Conservation (phyloP, 495 filamentous ascomycete genomes). For the Neurospora cerealis region DNA sequence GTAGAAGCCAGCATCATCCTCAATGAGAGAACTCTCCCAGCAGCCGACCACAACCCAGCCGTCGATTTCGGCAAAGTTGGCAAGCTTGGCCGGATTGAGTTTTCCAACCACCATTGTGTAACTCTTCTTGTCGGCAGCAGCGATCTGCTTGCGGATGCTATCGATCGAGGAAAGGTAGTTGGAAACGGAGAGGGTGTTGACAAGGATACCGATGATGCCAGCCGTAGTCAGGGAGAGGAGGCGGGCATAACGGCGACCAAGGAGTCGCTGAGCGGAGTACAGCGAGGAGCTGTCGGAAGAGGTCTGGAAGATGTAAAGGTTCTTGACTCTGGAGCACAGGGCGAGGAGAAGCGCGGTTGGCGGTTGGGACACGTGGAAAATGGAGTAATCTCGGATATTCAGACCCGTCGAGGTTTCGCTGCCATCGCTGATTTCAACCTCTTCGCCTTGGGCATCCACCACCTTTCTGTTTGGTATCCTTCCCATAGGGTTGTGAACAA, state of each 20-base stretch:
- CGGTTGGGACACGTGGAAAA: conserved; percentile 87
- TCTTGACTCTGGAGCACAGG: conserved; percentile 69
- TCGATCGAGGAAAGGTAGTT: conserved; percentile 80
- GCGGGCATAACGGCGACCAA: conserved; percentile 81
- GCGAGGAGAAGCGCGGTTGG: conserved; percentile 78
- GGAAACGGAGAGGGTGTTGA: conserved; percentile 86
- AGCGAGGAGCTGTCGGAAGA: conserved; percentile 32
- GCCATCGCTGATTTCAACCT: not conserved
- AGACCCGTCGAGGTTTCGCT: conserved; percentile 18
- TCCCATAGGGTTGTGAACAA: conserved; percentile 71
- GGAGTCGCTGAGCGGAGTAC: conserved; percentile 37
- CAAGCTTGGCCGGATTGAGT: conserved; percentile 88
- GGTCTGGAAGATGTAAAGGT: conserved; percentile 68
- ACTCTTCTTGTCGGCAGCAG: conserved; percentile 74
- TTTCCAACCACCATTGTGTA: conserved; percentile 97
- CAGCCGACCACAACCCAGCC: conserved; percentile 97
- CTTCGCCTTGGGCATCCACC: conserved; percentile 14
- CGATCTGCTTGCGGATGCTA: conserved; percentile 58
- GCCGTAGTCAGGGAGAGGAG: conserved; percentile 71
- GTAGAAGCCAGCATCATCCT: conserved; percentile 69
- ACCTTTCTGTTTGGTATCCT: conserved; percentile 72
- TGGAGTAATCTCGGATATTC: conserved; percentile 55
- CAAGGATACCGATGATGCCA: conserved; percentile 80
- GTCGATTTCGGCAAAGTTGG: conserved; percentile 90
- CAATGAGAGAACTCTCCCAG: conserved; percentile 90